phyloP scores from a whole-genome alignment of 192 early-diverging fungal species.

The Linnemannia zychae region DNA sequence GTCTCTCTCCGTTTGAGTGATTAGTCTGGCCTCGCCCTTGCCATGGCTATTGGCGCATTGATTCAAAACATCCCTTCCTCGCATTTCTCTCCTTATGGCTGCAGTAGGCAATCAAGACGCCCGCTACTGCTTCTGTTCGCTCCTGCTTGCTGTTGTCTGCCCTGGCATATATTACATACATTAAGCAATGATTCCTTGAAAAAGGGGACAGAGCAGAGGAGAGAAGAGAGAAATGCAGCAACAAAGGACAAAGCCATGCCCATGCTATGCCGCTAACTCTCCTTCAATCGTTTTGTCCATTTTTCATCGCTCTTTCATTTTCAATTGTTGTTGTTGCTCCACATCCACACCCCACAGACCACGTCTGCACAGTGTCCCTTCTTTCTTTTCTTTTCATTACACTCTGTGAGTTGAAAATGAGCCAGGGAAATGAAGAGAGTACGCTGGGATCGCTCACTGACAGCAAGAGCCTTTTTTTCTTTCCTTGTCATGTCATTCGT shows the following conservation, averaged over 20 bases:
- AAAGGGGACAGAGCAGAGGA: not conserved
- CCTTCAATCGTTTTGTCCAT: too few species aligned
- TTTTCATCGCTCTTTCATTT: too few species aligned
- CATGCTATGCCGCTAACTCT: too few species aligned
- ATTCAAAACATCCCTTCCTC: not conserved
- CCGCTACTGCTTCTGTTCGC: too few species aligned
- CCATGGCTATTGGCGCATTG: not conserved
- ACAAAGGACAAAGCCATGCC: too few species aligned
- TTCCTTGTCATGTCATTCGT: not conserved
- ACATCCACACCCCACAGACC: not conserved
- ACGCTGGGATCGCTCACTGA: not conserved
- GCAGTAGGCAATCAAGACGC: slow-evolving; percentile 4
- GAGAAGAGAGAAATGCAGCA: not conserved
- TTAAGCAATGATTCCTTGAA: not conserved
- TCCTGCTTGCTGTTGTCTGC: not conserved
- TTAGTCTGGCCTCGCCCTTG: not conserved
- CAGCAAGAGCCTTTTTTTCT: not conserved
- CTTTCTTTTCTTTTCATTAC: not conserved
- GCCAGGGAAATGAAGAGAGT: slow-evolving; percentile 7
- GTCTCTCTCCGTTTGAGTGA: not conserved
- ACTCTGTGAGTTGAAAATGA: not conserved
- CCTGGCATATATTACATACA: not conserved
- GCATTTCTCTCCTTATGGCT: not conserved
- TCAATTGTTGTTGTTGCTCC: not conserved
- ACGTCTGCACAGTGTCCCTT: not conserved